Evolutionary conservation across 257 asterid genomes (phyloP), one percentile per base, ranked within the genome.

Genomic region (Perilla frutescens): DNA sequence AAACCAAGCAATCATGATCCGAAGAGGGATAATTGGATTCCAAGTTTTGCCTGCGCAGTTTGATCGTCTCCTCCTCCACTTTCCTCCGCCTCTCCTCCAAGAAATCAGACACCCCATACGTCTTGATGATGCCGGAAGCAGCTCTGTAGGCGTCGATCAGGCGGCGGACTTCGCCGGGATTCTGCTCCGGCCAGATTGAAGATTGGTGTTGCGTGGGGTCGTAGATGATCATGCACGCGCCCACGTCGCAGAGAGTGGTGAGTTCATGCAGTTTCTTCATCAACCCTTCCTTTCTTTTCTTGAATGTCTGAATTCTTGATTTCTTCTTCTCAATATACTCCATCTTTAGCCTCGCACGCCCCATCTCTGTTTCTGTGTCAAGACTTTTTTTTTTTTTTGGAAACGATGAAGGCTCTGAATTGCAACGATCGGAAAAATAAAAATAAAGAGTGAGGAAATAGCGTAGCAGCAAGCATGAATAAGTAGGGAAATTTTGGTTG

Each of bases 191-290:
- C 94, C 93, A 89, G 15, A 86, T 66, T 77, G 89, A 4, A 82
- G 81, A 70, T 81, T 1, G 29, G 10, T 3, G 49, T 72, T n/a
- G 41, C 79, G 13, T 68, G 0, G 88, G 84, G 1, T 86, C 86
- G 68, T 79, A 79, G 73, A 91, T 82, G 51, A 91, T 84, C 85
- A 89, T 81, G 77, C 91, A 89, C 0, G 89, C 90, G 2, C 53
- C 12, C 15, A 90, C 90, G 60, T 79, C 93, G 57, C 94, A 88
- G 0, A 90, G 88, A 2, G 92, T 88, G 4, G 92, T 84, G 79
- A 90, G 80, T 70, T 90, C 90, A 6, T 76, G 83, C 39, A 90
- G 64, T 62, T 87, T 88, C 48, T 80, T 81, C 8, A 75, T 31
- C 29, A 90, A 36, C 0, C 96, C 89, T 12, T 85, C 84, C 41